Conservation (phyloP, 148 eudicot genomes). For the Simmondsia chinensis region DNA sequence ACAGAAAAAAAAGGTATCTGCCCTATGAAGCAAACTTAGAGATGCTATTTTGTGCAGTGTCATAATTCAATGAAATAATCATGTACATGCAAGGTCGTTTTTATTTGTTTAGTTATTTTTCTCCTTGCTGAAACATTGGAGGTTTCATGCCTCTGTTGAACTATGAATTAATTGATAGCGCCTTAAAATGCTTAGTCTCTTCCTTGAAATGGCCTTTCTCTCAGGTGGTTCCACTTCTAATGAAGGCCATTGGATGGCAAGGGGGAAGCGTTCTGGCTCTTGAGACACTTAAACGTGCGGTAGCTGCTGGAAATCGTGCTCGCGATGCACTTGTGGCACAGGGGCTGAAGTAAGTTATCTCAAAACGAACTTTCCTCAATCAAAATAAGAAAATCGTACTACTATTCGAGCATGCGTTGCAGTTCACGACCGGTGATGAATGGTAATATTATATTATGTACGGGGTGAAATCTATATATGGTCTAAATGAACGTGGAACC, state of each 20-base stretch:
- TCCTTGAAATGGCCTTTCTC: slow-evolving; percentile 3
- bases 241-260: slow-evolving; percentile 99
- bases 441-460: too few species aligned
- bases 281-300: slow-evolving; percentile 95
- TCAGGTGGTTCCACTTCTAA: slow-evolving; percentile 98
- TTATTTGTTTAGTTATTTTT: neutral
- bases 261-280: slow-evolving; percentile 97
- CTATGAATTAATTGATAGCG: neutral
- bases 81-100: too few species aligned
- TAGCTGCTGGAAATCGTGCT: slow-evolving; percentile 97
- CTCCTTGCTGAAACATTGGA: neutral
- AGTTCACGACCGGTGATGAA: too few species aligned
- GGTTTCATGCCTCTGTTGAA: neutral
- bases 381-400: too few species aligned
- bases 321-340: slow-evolving; percentile 98
- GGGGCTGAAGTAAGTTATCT: slow-evolving; percentile 80
- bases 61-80: too few species aligned
- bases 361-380: neutral
- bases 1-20: too few species aligned
- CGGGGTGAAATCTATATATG: too few species aligned
- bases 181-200: neutral
- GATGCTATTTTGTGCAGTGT: too few species aligned
- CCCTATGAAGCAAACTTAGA: neutral
- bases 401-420: too few species aligned
- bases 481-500: too few species aligned